Evolutionary conservation across 2,329 filamentous ascomycete genomes (phyloP).

Genomic region (Cordyceps militaris): DNA sequence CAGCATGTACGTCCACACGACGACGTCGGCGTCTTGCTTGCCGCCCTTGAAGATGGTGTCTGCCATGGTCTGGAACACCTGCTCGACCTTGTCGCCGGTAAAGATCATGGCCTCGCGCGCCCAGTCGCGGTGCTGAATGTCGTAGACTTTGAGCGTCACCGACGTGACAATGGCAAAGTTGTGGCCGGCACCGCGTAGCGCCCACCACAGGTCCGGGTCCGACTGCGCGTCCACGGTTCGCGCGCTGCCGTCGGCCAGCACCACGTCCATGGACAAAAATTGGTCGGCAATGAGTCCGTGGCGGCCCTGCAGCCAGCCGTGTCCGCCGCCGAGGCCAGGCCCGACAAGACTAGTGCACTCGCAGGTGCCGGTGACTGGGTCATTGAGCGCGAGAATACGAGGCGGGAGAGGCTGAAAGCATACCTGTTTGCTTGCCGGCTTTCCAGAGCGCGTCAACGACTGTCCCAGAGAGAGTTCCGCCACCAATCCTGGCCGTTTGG

Average conservation of each 20-base stretch:
- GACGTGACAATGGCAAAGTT: constrained; percentile 54
- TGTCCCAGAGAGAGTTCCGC: constrained; percentile 38
- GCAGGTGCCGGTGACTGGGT: constrained; percentile 42
- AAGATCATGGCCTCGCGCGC: constrained; percentile 39
- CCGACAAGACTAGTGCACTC: constrained; percentile 44
- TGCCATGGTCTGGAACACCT: constrained; percentile 40
- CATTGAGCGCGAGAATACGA: neutral
- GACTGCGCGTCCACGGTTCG: constrained; percentile 32
- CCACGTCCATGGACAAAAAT: constrained; percentile 43
- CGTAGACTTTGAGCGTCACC: constrained; percentile 41
- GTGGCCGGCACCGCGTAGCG: constrained; percentile 48
- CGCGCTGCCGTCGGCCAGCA: constrained; percentile 41
- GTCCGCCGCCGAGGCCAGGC: constrained; percentile 50
- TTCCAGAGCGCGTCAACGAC: constrained; percentile 43
- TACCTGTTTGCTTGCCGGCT: constrained; percentile 43
- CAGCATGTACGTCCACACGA: constrained; percentile 45
- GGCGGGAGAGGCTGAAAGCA: neutral
- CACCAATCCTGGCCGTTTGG: constrained; percentile 39
- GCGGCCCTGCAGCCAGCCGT: constrained; percentile 46
- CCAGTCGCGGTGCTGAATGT: constrained; percentile 33
- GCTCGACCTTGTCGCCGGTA: constrained; percentile 41
- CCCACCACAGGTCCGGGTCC: constrained; percentile 53
- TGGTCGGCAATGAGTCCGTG: constrained; percentile 49
- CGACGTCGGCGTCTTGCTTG: constrained; percentile 36
- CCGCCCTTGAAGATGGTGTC: constrained; percentile 35